Percentiles rank a stretch among this genome's conserved stretches.
These are phyloP conservation scores for Cudoniella acicularis DNA, from an alignment of 495 filamentous ascomycete genomes.

Conservation along the genomic window DNA sequence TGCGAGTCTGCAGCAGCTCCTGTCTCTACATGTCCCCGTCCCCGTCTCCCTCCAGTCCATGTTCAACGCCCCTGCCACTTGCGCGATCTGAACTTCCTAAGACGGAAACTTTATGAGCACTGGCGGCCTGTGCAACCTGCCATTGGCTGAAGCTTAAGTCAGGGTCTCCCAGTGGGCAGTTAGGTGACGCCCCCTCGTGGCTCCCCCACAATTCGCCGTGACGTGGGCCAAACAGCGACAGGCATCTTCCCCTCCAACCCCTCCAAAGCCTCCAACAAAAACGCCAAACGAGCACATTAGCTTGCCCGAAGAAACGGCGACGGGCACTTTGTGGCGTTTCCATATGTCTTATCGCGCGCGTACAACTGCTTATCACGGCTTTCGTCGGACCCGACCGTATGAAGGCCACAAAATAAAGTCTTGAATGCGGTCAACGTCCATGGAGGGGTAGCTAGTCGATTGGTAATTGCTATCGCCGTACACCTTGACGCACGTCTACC, in stretches of 20 bases:
- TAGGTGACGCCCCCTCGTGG: background rate
- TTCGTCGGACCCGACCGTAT: background rate
- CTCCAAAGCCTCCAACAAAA: background rate
- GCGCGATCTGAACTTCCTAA: background rate
- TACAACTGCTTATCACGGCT: background rate
- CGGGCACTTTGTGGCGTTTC: background rate
- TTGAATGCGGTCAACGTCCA: no score
- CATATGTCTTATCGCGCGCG: background rate
- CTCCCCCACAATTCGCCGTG: background rate
- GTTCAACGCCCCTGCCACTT: background rate
- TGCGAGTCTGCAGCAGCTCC: background rate
- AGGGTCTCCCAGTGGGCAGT: background rate
- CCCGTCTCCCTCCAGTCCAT: background rate
- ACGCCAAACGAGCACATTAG: background rate
- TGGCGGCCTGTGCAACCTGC: background rate
- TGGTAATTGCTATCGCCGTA: background rate
- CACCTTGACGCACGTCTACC: background rate
- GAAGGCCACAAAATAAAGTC: background rate
- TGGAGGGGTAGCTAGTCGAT: background rate
- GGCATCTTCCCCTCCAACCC: background rate
- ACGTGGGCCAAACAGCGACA: background rate
- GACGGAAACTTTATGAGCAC: background rate
- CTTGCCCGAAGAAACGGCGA: slow-evolving; percentile 3
- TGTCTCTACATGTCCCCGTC: background rate
- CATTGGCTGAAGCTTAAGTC: background rate